Evolutionary conservation across 345 rosid genomes (phyloP), one percentile per base, ranked within the genome.

Genomic region (Nephelium lappaceum): DNA sequence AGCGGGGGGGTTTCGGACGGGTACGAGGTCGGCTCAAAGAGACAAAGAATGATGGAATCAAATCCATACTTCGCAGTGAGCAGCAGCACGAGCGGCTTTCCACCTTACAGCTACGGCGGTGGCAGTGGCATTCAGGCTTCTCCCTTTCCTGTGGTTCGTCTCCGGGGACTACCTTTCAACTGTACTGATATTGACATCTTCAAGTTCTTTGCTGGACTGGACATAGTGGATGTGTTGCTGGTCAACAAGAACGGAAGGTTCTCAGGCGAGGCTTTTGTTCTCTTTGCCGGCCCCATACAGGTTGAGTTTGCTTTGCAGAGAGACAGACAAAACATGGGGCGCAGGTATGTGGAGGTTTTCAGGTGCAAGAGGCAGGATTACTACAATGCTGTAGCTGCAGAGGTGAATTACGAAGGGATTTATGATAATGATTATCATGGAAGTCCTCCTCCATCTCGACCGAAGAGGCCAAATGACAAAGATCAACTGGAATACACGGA

Each of bases 41-140:
- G 98, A 93, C 98, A 92, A 86, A 91, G 98, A 95, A 95, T 95
- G 98, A 95, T 87, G 93, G 97, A 92, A 89, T 91, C 98, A 67
- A 89, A 89, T 93, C 98, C 98, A 86, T 95, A 93, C 98, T 92
- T 95, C 92, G 95, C 97, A 93, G 98, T 95, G 93, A 91, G 92
- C 95, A 86, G 86, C 75, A 83, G 91, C 75, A 47, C 91, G 0
- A 69, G 85, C 62, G 84, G 86, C 84, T 94, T 90, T 80, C 93
- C 87, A 45, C 92, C 91, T 74, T 93, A 79, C 23, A 77, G 84
- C 76, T 94, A 81, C 69, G 89, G 85, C 42, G 90, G 85, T 67
- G 91, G 84, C 73, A 90, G 81, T 70, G 90, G 85, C 60, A 87
- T 79, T 83, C 92, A 82, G 72, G 88, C 86, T 0, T 88, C 91